phyloP scores from a whole-genome alignment of 306 rosid species.

The Luffa aegyptiaca region DNA sequence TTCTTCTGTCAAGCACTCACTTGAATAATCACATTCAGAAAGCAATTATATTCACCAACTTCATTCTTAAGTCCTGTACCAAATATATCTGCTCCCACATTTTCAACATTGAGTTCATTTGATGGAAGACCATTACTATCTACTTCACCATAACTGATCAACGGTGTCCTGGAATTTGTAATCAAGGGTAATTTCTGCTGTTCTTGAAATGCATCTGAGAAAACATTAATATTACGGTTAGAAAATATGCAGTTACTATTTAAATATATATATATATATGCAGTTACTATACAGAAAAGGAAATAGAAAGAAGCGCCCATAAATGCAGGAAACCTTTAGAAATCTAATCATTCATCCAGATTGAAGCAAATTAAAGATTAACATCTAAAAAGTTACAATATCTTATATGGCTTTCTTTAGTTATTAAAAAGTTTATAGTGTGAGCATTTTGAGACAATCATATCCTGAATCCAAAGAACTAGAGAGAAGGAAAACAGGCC shows the following conservation, averaged over 20 bases:
- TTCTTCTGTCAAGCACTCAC: slow-evolving; percentile 23
- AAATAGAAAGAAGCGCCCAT: slow-evolving; percentile 1
- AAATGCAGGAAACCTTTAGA: slow-evolving; percentile 1
- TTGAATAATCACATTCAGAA: slow-evolving; percentile 96
- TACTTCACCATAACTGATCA: slow-evolving; percentile 29
- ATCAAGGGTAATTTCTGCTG: slow-evolving; percentile 32
- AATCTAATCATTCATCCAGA: not conserved
- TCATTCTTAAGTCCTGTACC: slow-evolving; percentile 95
- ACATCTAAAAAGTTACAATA: not conserved
- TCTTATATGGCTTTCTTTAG: not conserved
- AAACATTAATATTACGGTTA: slow-evolving; percentile 25
- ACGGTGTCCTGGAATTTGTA: slow-evolving; percentile 33
- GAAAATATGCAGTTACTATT: slow-evolving; percentile 15
- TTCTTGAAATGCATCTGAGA: slow-evolving; percentile 64
- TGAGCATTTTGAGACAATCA: not conserved
- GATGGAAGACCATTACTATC: slow-evolving; percentile 27
- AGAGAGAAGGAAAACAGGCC: not conserved
- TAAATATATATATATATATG: not conserved
- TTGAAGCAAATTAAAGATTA: not conserved
- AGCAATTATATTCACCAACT: slow-evolving; percentile 99
- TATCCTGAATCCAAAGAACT: not conserved
- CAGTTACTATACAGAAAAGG: not conserved
- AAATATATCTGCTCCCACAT: slow-evolving; percentile 30
- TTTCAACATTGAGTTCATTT: slow-evolving; percentile 26
- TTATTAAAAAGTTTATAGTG: not conserved